These are phyloP conservation scores for Mastigamoeba balamuthi DNA, from an alignment of 78 protist species.

Conservation along the genomic window DNA sequence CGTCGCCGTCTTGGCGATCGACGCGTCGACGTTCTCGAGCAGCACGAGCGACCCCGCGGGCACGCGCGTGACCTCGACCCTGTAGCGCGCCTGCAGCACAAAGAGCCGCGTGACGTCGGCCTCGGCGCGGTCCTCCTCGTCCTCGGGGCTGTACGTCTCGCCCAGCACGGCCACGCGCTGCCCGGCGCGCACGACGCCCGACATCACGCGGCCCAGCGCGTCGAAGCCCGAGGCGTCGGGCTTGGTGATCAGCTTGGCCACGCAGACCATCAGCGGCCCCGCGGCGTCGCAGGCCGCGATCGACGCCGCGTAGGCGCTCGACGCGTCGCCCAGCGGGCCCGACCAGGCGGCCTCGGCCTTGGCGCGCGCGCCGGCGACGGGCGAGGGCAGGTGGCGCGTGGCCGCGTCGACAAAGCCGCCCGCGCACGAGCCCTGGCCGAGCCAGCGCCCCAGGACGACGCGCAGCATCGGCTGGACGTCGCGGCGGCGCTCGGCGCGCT, in stretches of 20 bases:
- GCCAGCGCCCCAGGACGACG: constrained; percentile 56
- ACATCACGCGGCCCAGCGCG: constrained; percentile 64
- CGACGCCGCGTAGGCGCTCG: constrained; percentile 23
- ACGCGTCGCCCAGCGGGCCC: constrained; percentile 72
- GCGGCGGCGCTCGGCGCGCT: constrained; percentile 5
- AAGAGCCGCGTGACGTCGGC: constrained; percentile 19
- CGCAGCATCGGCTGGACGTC: constrained; percentile 67
- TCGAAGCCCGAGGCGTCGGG: constrained; percentile 67
- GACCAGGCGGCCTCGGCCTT: too few species aligned
- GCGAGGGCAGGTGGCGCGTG: constrained; percentile 70
- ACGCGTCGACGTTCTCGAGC: constrained; percentile 82
- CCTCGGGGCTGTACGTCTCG: constrained; percentile 82
- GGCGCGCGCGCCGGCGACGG: constrained; percentile 30
- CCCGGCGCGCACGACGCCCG: constrained; percentile 70
- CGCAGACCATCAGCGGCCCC: constrained; percentile 74
- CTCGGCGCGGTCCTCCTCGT: constrained; percentile 80
- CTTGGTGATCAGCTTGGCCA: constrained; percentile 53
- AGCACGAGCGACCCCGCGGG: constrained; percentile 89
- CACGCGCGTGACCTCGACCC: constrained; percentile 48
- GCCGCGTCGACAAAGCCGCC: constrained; percentile 73
- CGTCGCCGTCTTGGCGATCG: constrained; percentile 81
- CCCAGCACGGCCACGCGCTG: constrained; percentile 69
- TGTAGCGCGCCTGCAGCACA: constrained; percentile 64
- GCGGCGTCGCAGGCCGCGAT: constrained; percentile 64
- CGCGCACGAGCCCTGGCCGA: constrained; percentile 26